Base-by-base conservation (phyloP, 1,139 yeast genomes). In the Saccharomyces hybrid region DNA sequence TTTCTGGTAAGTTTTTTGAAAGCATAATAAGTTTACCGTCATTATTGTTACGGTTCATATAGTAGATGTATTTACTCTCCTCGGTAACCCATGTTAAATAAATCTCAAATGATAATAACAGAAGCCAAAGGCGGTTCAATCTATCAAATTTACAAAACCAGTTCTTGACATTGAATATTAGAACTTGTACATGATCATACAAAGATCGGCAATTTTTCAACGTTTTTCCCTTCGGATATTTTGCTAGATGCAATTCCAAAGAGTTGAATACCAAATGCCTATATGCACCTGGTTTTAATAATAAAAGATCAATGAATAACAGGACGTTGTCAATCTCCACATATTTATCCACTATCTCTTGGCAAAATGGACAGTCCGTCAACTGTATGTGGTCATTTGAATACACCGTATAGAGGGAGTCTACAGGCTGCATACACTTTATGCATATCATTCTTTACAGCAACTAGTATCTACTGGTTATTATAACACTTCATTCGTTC, bases 31-130 rank as follows among this genome's bases (percentile, higher is more conserved):
- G 44, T 5, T 38, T 38, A 11, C 44, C 25, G 5, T 38, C 44
- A 38, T 38, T 19, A 38, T 38, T 11, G 44, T 38, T 9, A 38
- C 44, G 44, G n/a, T 38, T 38, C 56, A 57, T 2, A 55, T 57
- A 48, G 50, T 49, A 42, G 26, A 28, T 13, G 31, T 65, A 62
- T 51, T 76, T 80, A 60, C 81, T 82, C 68, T 93, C 99, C 58
- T 87, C 91, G 52, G 86, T 82, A 0, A 96, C 96, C 98, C 99
- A 93, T 1, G 83, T 83, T 52, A 93, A 72, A 66, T 93, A 95
- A 7, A 93, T 95, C 60, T 93, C 97, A 62, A 91, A 89, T n/a
- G 95, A 75, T 0, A 88, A 73, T 54, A 87, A 76, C 53, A 93
- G 74, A 2, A 86, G 64, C 62, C 88, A 74, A 49, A 88, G 73